Evolutionary conservation across 2,329 filamentous ascomycete genomes (phyloP).

Genomic region (Sporothrix brunneoviolacea): DNA sequence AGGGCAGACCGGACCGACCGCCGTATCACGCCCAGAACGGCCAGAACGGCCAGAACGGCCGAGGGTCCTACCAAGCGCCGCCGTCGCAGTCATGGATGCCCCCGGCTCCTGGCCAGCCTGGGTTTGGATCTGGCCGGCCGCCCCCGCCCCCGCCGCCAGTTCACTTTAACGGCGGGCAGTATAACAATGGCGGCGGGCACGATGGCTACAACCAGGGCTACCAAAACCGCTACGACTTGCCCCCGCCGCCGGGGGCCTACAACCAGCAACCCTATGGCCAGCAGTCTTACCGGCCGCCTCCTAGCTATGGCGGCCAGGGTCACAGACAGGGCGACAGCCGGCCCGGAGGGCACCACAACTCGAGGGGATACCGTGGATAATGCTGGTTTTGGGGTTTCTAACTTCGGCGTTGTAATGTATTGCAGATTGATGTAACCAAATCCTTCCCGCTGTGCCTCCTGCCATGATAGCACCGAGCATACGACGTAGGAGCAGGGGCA

Average conservation of each 20-base stretch:
- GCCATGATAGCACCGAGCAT: too few species aligned
- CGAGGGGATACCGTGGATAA: constrained; percentile 17
- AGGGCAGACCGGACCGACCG: constrained; percentile 13
- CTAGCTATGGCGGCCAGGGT: constrained; percentile 18
- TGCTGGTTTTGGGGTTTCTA: not conserved
- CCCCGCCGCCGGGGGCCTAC: constrained; percentile 9
- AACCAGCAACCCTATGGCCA: constrained; percentile 3
- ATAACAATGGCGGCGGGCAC: constrained; percentile 9
- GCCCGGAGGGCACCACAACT: constrained; percentile 14
- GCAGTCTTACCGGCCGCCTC: constrained; percentile 15
- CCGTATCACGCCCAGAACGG: constrained; percentile 10
- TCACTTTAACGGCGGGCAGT: constrained; percentile 19
- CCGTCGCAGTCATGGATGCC: constrained; percentile 32
- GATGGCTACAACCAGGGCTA: constrained; percentile 8
- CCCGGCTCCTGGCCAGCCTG: constrained; percentile 38
- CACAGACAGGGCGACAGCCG: constrained; percentile 14
- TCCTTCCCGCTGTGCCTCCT: too few species aligned
- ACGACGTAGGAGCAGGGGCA: not conserved
- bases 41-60: constrained; percentile 19
- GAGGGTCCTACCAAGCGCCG: constrained; percentile 21
- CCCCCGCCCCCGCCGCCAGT: constrained; percentile 38
- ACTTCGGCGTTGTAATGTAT: not conserved
- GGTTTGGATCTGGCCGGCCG: constrained; percentile 36
- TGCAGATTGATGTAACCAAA: not conserved
- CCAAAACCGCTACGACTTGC: constrained; percentile 8